phyloP scores from a whole-genome alignment of 2,329 filamentous ascomycete genomes.

The Exophiala sideris region DNA sequence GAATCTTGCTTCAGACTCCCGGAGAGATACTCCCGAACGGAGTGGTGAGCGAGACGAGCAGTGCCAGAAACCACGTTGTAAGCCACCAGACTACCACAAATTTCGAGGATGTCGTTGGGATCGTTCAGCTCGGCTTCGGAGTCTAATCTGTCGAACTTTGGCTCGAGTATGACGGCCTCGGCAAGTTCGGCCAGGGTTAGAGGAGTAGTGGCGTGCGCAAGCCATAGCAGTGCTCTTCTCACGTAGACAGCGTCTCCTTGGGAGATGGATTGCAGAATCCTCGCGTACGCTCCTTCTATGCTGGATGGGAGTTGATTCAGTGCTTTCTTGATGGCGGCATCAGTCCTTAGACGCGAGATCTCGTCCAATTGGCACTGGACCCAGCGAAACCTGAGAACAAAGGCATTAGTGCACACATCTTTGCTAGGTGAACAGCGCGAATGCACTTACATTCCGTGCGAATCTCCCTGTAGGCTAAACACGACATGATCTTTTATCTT shows the following conservation, averaged over 20 bases:
- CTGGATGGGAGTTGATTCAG: constrained; percentile 18
- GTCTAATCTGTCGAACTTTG: constrained; percentile 14
- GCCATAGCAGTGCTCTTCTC: constrained; percentile 16
- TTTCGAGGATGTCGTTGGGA: constrained; percentile 19
- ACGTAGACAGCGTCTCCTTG: constrained; percentile 16
- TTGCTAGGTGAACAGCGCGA: not conserved
- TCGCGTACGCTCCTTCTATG: constrained; percentile 20
- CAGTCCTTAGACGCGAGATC: constrained; percentile 15
- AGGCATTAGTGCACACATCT: not conserved
- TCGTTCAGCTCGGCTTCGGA: constrained; percentile 15
- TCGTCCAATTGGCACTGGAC: constrained; percentile 26
- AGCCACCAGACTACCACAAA: constrained; percentile 19
- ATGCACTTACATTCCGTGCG: constrained; percentile 18
- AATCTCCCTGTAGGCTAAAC: constrained; percentile 7
- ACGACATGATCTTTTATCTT: constrained; percentile 19
- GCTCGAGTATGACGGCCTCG: constrained; percentile 22
- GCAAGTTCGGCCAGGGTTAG: constrained; percentile 21
- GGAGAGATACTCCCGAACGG: constrained; percentile 18
- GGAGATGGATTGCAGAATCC: constrained; percentile 17
- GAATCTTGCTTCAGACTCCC: constrained; percentile 3
- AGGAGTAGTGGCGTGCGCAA: constrained; percentile 20
- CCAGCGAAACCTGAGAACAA: constrained; percentile 23
- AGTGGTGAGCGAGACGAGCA: constrained; percentile 17
- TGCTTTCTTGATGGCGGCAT: constrained; percentile 17
- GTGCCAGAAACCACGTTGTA: constrained; percentile 11